Percentiles rank a stretch among this genome's conserved stretches.
Conservation (phyloP, 352 stramenopile genomes). For the Globisporangium paroecandrum region DNA sequence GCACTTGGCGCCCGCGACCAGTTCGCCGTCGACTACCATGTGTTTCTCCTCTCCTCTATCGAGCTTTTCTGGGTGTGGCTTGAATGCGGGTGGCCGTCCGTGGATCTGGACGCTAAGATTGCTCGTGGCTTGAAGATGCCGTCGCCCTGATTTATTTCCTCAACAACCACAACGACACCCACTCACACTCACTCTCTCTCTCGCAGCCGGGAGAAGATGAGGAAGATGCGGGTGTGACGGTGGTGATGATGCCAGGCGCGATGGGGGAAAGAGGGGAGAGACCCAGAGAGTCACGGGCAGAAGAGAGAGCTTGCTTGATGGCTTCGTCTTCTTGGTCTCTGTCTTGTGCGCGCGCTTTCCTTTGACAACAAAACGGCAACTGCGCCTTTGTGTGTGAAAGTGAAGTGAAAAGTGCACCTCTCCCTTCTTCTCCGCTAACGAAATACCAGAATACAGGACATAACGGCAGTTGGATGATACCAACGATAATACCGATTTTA, state of each 20-base stretch:
- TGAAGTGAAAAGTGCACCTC: conserved; percentile 3
- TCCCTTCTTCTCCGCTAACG: neutral
- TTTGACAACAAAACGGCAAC: conserved; percentile 6
- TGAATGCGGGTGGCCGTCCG: neutral
- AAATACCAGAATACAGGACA: neutral
- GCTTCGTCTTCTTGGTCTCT: neutral
- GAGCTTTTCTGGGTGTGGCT: neutral
- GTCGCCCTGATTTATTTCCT: conserved; percentile 5
- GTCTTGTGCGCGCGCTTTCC: neutral
- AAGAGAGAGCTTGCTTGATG: neutral
- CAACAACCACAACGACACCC: neutral
- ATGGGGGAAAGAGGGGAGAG: neutral
- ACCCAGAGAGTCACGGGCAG: neutral
- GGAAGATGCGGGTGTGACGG: neutral
- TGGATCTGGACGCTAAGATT: neutral
- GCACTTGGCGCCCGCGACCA: conserved; percentile 60
- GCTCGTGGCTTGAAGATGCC: conserved; percentile 6
- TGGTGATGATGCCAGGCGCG: neutral
- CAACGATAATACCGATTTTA: neutral
- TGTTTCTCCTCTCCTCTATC: neutral
- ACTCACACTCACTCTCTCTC: neutral
- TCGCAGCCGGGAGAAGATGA: neutral
- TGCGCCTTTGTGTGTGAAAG: neutral
- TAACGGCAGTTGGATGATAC: neutral
- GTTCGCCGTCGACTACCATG: conserved; percentile 16